Evolutionary conservation across 1,139 yeast species (phyloP).

Genomic region (Spencermartinsiella ligniputridi): DNA sequence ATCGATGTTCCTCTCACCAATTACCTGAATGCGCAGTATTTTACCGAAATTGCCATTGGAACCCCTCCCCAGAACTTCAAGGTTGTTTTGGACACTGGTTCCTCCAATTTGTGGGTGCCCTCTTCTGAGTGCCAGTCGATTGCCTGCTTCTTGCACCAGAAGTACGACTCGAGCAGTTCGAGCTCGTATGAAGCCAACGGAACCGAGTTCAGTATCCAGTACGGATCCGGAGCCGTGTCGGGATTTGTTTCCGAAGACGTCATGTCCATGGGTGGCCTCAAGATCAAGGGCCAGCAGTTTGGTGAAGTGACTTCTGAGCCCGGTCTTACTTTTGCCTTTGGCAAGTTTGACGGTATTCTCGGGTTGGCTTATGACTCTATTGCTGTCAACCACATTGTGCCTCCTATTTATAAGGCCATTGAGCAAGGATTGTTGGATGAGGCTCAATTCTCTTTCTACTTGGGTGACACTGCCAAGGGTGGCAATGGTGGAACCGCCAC

Average conservation of each 20-base stretch:
- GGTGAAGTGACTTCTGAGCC: constrained; percentile 98
- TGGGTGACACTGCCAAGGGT: constrained; percentile 71
- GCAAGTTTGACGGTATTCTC: constrained; percentile 90
- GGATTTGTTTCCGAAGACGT: constrained; percentile 82
- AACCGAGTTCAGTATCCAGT: constrained; percentile 72
- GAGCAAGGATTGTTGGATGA: constrained; percentile 73
- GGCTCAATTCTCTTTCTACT: constrained; percentile 81
- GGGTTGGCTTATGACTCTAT: constrained; percentile 93
- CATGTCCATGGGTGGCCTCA: constrained; percentile 74
- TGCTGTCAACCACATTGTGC: constrained; percentile 81
- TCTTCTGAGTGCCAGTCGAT: constrained; percentile 81
- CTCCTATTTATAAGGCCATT: constrained; percentile 90
- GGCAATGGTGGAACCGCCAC: constrained; percentile 86
- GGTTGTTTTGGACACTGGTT: constrained; percentile 79
- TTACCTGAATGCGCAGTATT: constrained; percentile 92
- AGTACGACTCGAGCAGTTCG: constrained; percentile 78
- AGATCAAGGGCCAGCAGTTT: constrained; percentile 82
- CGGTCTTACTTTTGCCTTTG: constrained; percentile 96
- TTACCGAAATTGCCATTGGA: constrained; percentile 82
- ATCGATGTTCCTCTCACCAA: constrained; percentile 82
- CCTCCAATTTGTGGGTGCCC: constrained; percentile 97
- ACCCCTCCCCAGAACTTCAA: constrained; percentile 91
- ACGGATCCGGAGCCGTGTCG: constrained; percentile 89
- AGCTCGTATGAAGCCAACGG: constrained; percentile 84
- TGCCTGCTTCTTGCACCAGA: constrained; percentile 90